Base-by-base conservation (phyloP, 345 rosid genomes). In the Dovyalis caffra region DNA sequence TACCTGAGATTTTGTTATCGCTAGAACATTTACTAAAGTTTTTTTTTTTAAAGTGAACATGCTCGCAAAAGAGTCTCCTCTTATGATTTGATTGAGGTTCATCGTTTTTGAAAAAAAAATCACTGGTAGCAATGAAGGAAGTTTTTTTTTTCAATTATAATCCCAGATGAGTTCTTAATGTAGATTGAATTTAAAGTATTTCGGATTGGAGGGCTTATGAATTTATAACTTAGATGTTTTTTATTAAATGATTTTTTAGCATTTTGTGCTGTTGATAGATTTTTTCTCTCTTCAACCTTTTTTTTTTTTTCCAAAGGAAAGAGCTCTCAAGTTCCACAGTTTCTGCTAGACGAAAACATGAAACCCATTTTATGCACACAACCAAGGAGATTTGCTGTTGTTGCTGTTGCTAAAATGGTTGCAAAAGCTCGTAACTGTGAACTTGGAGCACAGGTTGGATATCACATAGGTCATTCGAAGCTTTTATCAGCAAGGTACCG, bases 321-420 rank as follows among this genome's bases (percentile, higher is more conserved):
- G 86, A 94, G 97, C 89, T 92, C 98, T 34, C 98, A 94, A 80
- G 88, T 92, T 67, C 98, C 98, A 26, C 98, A 94, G 76, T 94
- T 92, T 84, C 91, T 94, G 45, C 69, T 91, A 78, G 97, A 90
- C 47, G 86, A 70, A 40, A 88, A 91, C 86, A 76, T 91, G 82
- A 83, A 85, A 64, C 98, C 98, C 5, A 79, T 94, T 72, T 62
- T 94, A 68, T 94, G 98, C 69, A 92, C 98, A 1, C 97, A 90
- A 77, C 97, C 98, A 11, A 86, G 98, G 86, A 88, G 98, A 80
- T 91, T 94, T 84, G 98, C 98, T 64, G 98, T 91, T 80, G 97
- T 94, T 67, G 91, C 98, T 67, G 95, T 94, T 60, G 97, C 98
- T 65, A 92, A 89, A 86, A 92, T 90, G 95, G 97, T 94, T 79